Evolutionary conservation across 805 yeast species (phyloP).

Genomic region (Metschnikowia dekortorum): DNA sequence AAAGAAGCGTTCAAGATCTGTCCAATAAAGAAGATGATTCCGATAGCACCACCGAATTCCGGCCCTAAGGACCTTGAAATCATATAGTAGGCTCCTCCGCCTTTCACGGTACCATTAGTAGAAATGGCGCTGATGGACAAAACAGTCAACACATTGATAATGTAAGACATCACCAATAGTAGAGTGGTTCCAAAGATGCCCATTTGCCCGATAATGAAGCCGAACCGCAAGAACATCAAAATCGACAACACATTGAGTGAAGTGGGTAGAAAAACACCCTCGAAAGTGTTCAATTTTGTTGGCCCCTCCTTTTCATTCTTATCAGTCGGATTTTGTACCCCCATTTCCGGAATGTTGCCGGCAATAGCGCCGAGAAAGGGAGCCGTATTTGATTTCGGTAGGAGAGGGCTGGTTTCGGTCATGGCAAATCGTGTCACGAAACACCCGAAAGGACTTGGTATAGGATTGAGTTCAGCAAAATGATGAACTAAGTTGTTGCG

Average conservation of each 20-base stretch:
- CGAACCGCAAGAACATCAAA: conserved; percentile 91
- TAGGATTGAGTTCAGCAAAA: not conserved
- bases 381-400: conserved; percentile 12
- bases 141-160: conserved; percentile 80
- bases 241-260: conserved; percentile 89
- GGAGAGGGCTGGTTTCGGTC: conserved; percentile 16
- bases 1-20: conserved; percentile 88
- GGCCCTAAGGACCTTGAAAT: conserved; percentile 93
- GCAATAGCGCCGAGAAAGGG: not conserved
- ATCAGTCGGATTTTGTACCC: not conserved
- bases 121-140: conserved; percentile 92
- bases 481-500: not conserved
- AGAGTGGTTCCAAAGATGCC: conserved; percentile 77
- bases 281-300: conserved; percentile 63
- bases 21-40: conserved; percentile 89
- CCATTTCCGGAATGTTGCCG: not conserved
- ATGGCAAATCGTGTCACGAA: conserved; percentile 1
- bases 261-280: conserved; percentile 92
- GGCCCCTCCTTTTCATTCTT: not conserved
- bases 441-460: no score
- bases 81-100: conserved; percentile 99
- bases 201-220: conserved; percentile 91
- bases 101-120: conserved; percentile 94
- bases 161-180: conserved; percentile 66
- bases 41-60: conserved; percentile 97